phyloP scores from a whole-genome alignment of 306 rosid genomes.

The Rosa lucieae region DNA sequence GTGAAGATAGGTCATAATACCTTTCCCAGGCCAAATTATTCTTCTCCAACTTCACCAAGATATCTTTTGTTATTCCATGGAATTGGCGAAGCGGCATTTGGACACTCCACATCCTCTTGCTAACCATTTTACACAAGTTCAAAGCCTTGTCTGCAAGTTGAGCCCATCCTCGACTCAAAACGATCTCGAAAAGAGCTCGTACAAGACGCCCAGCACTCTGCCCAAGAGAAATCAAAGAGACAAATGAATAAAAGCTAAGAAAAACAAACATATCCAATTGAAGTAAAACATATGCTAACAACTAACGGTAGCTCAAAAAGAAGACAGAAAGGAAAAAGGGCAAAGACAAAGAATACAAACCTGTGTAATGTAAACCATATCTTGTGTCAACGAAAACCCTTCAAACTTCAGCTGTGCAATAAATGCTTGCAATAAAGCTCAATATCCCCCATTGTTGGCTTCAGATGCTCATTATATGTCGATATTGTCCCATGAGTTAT shows the following conservation, averaged over 20 bases:
- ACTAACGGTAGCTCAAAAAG: not conserved
- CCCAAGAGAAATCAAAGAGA: conserved; percentile 7
- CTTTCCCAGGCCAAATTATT: conserved; percentile 97
- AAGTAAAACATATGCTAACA: not conserved
- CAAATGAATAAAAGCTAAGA: conserved; percentile 1
- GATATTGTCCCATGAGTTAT: conserved; percentile 93
- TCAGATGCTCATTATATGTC: conserved; percentile 89
- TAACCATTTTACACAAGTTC: conserved; percentile 91
- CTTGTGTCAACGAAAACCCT: conserved; percentile 89
- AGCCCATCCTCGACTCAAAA: conserved; percentile 92
- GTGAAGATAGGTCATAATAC: conserved; percentile 88
- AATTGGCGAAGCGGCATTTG: conserved; percentile 94
- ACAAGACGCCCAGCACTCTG: conserved; percentile 98
- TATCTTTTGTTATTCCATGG: conserved; percentile 67
- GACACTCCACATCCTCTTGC: conserved; percentile 90
- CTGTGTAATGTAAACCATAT: conserved; percentile 98
- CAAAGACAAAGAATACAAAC: conserved; percentile 32
- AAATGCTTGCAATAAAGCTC: conserved; percentile 93
- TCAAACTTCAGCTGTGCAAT: conserved; percentile 92
- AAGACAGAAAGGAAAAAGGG: not conserved
- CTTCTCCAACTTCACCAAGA: conserved; percentile 81
- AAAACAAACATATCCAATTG: not conserved
- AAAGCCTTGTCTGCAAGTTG: conserved; percentile 90
- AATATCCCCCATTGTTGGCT: conserved; percentile 94
- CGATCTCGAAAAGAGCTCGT: conserved; percentile 96